Percentiles rank a stretch among this genome's conserved stretches.
Evolutionary conservation across 306 rosid genomes (phyloP).

Genomic region (Cicer cuneatum): DNA sequence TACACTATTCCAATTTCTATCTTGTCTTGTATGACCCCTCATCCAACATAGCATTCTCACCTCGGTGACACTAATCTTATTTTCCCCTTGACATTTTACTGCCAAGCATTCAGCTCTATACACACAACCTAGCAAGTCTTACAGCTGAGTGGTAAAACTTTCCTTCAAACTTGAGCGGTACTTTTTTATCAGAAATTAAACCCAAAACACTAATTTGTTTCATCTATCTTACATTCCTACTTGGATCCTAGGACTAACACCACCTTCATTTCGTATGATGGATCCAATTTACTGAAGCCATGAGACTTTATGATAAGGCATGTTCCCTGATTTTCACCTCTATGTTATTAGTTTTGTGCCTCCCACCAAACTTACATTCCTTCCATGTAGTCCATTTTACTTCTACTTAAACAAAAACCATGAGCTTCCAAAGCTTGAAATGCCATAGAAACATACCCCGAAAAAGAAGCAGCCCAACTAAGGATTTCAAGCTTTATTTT

Average conservation of each 20-base stretch:
- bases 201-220: neutral
- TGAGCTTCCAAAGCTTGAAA: conserved; percentile 23
- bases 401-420: neutral
- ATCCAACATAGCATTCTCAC: neutral
- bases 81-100: neutral
- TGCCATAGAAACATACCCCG: conserved; percentile 20
- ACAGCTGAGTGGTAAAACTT: neutral
- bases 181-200: conserved; percentile 3
- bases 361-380: neutral
- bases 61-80: neutral
- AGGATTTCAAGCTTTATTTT: conserved; percentile 31
- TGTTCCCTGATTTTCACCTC: neutral
- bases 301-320: neutral
- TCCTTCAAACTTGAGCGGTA: neutral
- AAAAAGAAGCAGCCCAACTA: neutral
- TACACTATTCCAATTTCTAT: neutral
- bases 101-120: neutral
- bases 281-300: neutral
- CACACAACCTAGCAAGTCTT: neutral
- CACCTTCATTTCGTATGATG: neutral
- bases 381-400: conserved; percentile 1
- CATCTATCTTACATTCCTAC: neutral
- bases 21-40: neutral
- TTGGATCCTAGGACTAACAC: neutral
- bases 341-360: neutral